These are phyloP conservation scores for Fusarium duplospermum DNA, from an alignment of 2,329 filamentous ascomycete genomes.

Conservation along the genomic window DNA sequence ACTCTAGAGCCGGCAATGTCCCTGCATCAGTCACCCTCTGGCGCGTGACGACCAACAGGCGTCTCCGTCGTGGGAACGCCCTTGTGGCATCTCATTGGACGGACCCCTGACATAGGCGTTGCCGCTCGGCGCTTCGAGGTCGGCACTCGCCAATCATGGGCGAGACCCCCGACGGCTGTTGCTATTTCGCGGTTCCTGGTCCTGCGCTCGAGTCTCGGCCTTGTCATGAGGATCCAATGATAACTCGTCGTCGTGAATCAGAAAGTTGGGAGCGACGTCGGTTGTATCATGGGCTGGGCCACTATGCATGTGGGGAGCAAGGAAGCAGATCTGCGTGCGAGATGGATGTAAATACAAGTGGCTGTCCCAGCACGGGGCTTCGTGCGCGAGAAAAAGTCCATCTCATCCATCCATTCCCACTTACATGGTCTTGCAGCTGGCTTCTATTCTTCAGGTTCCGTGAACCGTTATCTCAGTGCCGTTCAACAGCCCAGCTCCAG, in stretches of 20 bases:
- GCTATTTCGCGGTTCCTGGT: constrained; percentile 25
- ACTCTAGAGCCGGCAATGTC: constrained; percentile 21
- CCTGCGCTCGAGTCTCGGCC: constrained; percentile 34
- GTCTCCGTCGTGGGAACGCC: constrained; percentile 12
- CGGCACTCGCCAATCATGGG: constrained; percentile 44
- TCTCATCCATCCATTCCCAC: neutral
- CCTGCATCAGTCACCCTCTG: constrained; percentile 40
- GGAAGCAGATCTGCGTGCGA: constrained; percentile 7
- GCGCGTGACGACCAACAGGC: constrained; percentile 40
- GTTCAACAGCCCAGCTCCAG: neutral
- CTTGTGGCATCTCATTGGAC: constrained; percentile 42
- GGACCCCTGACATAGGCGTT: constrained; percentile 33
- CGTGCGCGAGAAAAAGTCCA: constrained; percentile 2
- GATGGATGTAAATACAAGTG: constrained; percentile 41
- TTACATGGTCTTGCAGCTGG: constrained; percentile 20
- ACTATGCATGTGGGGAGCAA: constrained; percentile 29
- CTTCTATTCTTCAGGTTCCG: constrained; percentile 32
- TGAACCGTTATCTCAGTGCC: constrained; percentile 23
- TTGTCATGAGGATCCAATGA: constrained; percentile 35
- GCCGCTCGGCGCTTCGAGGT: constrained; percentile 46
- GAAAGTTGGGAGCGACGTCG: constrained; percentile 29
- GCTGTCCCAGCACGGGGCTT: constrained; percentile 28
- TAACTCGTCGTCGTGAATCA: constrained; percentile 21
- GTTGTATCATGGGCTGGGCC: constrained; percentile 24
- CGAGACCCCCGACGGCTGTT: neutral